Base-by-base conservation (phyloP, 1,284 basidiomycete genomes). In the Farysia itapuensis region DNA sequence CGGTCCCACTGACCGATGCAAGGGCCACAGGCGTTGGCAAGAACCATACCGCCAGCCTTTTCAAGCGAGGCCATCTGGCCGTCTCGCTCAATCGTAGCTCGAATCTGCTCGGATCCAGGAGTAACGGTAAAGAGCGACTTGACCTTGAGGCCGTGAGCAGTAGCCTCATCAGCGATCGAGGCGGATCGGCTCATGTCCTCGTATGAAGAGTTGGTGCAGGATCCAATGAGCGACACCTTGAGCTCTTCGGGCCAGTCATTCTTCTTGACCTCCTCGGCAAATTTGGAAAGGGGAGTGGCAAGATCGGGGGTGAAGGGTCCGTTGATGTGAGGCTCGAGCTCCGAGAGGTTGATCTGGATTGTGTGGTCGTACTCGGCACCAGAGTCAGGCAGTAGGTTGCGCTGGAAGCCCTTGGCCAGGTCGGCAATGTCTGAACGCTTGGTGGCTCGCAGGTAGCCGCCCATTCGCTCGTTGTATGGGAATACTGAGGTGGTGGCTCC, bases 1-100 rank as follows among this genome's bases (percentile, higher is more conserved):
- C 94, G 85, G 81, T 98, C 92, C 95, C 95, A 98, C 80, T 98
- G 94, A 76, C 94, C 95, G 71, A 98, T 97, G 81, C 94, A 97
- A 75, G 93, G 94, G 61, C 94, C 94, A 78, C 94, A 99, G 47
- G 94, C 94, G 79, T 98, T 99, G 67, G 95, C 95, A 47, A 98
- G 86, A 31, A 99, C 92, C 53, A 94, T 77, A 77, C 90, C 95
- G 57, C 94, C 94, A 56, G 86, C 88, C 22, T 82, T 79, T 80
- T 95, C 89, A 73, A 98, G 90, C 45, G 84, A 81, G 66, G 83
- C 85, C 68, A 97, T 93, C 78, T 93, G 85, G 65, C 95, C 94
- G 77, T 99, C 94, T 74, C 94, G 89, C 65, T 84, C 89, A 67
- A 98, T 97, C 57, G 94, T 99, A 61, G 94, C 94, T 72, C 94